These are phyloP conservation scores for Ajuga reptans DNA, from an alignment of 305 asterid species.

Conservation along the genomic window DNA sequence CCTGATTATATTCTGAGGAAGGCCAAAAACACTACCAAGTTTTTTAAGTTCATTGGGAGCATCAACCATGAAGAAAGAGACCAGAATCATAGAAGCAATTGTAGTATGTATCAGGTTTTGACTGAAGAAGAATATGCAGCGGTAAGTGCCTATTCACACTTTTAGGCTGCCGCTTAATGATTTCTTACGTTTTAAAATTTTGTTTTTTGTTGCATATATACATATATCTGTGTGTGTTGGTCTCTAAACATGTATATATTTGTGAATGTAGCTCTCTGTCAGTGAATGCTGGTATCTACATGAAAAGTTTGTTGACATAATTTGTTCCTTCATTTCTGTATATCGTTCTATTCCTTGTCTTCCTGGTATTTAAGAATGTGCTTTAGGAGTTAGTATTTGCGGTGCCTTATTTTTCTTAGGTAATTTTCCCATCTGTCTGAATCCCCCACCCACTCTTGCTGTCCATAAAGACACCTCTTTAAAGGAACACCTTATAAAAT, in stretches of 20 bases:
- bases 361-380: slow-evolving; percentile 5
- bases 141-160: slow-evolving; percentile 52
- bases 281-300: slow-evolving; percentile 3
- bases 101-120: slow-evolving; percentile 66
- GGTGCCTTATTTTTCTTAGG: neutral
- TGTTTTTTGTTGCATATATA: neutral
- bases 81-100: slow-evolving; percentile 42
- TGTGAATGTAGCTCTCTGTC: neutral
- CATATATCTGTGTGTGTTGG: neutral
- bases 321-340: slow-evolving; percentile 14
- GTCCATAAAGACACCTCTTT: neutral
- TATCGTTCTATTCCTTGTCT: slow-evolving; percentile 1
- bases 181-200: neutral
- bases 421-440: neutral
- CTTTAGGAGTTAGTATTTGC: neutral
- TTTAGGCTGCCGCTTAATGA: slow-evolving; percentile 4
- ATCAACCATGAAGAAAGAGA: slow-evolving; percentile 56
- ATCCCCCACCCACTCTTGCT: neutral
- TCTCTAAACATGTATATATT: neutral
- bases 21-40: slow-evolving; percentile 86
- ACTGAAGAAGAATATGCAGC: slow-evolving; percentile 88
- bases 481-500: neutral
- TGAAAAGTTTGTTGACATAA: neutral
- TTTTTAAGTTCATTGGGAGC: slow-evolving; percentile 76
- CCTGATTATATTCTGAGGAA: slow-evolving; percentile 79